These are phyloP conservation scores for Claviceps cyperi DNA, from an alignment of 2,329 filamentous ascomycete genomes.

Conservation along the genomic window DNA sequence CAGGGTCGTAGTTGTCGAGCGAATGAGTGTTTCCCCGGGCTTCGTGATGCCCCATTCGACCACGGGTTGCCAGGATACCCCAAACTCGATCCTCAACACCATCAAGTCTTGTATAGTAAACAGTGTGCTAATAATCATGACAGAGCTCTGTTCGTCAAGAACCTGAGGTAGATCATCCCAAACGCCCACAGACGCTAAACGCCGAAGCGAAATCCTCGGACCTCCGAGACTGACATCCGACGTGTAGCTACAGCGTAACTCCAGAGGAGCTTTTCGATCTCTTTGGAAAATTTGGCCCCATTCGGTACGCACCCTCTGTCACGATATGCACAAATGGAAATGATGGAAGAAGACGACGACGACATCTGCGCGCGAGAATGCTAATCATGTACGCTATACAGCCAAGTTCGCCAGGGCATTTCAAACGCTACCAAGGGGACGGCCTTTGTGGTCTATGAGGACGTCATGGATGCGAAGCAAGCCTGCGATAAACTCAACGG, in stretches of 20 bases:
- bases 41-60: not conserved
- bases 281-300: conserved; percentile 93
- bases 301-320: conserved; percentile 50
- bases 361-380: conserved; percentile 1
- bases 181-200: not conserved
- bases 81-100: not conserved
- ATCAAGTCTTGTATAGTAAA: not conserved
- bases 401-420: conserved; percentile 97
- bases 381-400: conserved; percentile 24
- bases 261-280: conserved; percentile 97
- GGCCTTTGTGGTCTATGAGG: conserved; percentile 97
- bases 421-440: conserved; percentile 96
- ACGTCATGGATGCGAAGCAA: conserved; percentile 96
- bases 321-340: not conserved
- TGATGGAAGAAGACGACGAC: not conserved
- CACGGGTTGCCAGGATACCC: not conserved
- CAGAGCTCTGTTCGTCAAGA: conserved; percentile 99
- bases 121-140: conserved; percentile 18
- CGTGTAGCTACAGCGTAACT: conserved; percentile 85
- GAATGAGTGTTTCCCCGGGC: not conserved
- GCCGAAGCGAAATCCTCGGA: not conserved
- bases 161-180: conserved; percentile 58
- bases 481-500: conserved; percentile 99
- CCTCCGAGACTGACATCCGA: conserved; percentile 10
- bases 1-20: conserved; percentile 1